phyloP scores from a whole-genome alignment of 176 grass and related monocot species.

The Alloteropsis semialata region DNA sequence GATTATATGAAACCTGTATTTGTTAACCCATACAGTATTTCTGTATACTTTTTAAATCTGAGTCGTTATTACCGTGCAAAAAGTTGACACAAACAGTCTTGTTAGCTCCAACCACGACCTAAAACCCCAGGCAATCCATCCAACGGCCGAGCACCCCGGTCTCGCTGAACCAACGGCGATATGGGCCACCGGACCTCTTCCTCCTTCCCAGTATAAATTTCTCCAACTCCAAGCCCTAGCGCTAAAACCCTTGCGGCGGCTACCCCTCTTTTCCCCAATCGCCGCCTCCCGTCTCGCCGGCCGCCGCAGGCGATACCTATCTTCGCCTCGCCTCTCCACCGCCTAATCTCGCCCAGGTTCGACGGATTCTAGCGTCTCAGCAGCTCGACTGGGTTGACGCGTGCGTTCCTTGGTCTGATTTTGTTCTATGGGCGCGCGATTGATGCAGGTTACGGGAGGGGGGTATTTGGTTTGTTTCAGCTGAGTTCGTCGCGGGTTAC shows the following conservation, averaged over 20 bases:
- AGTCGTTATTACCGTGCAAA: too few relatives aligned
- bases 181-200: background rate
- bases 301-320: constrained; percentile 5
- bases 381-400: background rate
- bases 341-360: background rate
- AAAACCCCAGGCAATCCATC: constrained; percentile 26
- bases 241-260: constrained; percentile 46
- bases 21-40: too few relatives aligned
- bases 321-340: background rate
- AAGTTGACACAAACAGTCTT: background rate
- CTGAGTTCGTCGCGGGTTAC: background rate
- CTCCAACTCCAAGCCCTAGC: background rate
- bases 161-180: constrained; percentile 5
- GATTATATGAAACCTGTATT: too few relatives aligned
- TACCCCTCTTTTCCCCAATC: background rate
- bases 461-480: background rate
- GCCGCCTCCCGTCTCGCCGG: background rate
- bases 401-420: background rate
- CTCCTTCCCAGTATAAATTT: constrained; percentile 12
- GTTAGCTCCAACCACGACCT: background rate
- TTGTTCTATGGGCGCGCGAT: background rate
- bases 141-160: background rate
- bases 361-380: background rate
- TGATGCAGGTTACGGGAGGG: background rate
- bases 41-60: too few relatives aligned